phyloP scores from a whole-genome alignment of 1,139 yeast genomes.

The Suhomyces taliae region DNA sequence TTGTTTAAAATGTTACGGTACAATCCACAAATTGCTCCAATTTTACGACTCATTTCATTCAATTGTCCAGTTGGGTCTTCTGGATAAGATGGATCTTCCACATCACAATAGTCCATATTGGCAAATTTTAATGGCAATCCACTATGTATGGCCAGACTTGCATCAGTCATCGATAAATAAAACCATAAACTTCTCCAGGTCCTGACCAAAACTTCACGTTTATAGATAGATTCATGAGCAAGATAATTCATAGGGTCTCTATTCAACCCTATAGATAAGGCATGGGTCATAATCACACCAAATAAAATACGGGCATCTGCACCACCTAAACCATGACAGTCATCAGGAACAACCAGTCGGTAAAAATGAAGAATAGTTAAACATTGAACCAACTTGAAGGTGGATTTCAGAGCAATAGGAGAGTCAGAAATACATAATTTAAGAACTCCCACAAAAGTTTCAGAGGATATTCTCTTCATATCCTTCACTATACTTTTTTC shows the following conservation, averaged over 20 bases:
- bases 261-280: slow-evolving; percentile 44
- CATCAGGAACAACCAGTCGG: slow-evolving; percentile 42
- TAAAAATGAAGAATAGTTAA: slow-evolving; percentile 43
- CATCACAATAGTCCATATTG: slow-evolving; percentile 34
- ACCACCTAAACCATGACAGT: slow-evolving; percentile 46
- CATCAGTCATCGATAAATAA: slow-evolving; percentile 33
- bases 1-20: slow-evolving; percentile 34
- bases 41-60: slow-evolving; percentile 15
- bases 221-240: slow-evolving; percentile 32
- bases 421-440: slow-evolving; percentile 36
- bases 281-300: slow-evolving; percentile 41
- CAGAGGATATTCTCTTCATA: slow-evolving; percentile 24
- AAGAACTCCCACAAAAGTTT: slow-evolving; percentile 25
- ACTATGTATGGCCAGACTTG: slow-evolving; percentile 33
- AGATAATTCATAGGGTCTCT: slow-evolving; percentile 41
- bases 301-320: slow-evolving; percentile 42
- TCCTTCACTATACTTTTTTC: slow-evolving; percentile 31
- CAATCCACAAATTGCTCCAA: slow-evolving; percentile 22
- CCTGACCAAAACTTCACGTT: slow-evolving; percentile 26
- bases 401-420: slow-evolving; percentile 28
- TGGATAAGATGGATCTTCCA: slow-evolving; percentile 24
- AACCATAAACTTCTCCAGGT: slow-evolving; percentile 45
- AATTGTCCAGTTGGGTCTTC: slow-evolving; percentile 21
- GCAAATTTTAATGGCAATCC: slow-evolving; percentile 34
- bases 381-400: slow-evolving; percentile 40